These are phyloP conservation scores for Begonia fuchsioides DNA, from an alignment of 306 rosid genomes.

Conservation along the genomic window DNA sequence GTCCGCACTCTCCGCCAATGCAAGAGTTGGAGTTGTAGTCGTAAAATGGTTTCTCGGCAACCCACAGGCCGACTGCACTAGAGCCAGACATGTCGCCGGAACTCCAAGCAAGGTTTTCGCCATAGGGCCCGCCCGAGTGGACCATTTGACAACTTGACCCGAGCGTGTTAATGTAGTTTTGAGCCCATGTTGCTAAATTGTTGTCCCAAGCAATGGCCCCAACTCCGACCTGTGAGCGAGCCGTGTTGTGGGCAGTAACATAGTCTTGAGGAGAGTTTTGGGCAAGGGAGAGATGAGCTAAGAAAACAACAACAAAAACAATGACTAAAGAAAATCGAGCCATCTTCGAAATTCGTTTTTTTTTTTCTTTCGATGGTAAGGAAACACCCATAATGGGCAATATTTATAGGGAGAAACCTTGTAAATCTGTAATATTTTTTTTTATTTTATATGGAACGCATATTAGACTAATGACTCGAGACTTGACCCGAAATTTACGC, in stretches of 20 bases:
- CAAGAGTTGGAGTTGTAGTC: conserved; percentile 27
- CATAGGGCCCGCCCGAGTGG: conserved; percentile 48
- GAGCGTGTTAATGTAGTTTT: conserved; percentile 24
- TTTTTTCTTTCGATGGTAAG: neutral
- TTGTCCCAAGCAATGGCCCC: conserved; percentile 39
- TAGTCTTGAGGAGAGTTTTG: conserved; percentile 24
- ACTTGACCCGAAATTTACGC: too few species aligned
- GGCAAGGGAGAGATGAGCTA: conserved; percentile 3
- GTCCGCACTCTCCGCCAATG: conserved; percentile 35
- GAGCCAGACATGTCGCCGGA: conserved; percentile 17
- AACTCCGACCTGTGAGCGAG: conserved; percentile 36
- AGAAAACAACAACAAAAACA: neutral
- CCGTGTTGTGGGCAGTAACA: conserved; percentile 37
- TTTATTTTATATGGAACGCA: too few species aligned
- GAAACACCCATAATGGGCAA: neutral
- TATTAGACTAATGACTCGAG: too few species aligned
- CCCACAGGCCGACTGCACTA: conserved; percentile 43
- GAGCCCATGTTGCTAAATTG: conserved; percentile 36
- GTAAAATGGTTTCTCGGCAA: conserved; percentile 32
- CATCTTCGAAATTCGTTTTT: neutral
- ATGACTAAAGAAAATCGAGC: neutral
- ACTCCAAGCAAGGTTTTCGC: conserved; percentile 44
- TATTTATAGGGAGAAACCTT: neutral
- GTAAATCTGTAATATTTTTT: too few species aligned
- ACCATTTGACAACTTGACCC: conserved; percentile 23